A percentile compares a stretch with the other conserved stretches of the same genome.
phyloP scores from a whole-genome alignment of 208 protist species.

The Leishmania turanica region DNA sequence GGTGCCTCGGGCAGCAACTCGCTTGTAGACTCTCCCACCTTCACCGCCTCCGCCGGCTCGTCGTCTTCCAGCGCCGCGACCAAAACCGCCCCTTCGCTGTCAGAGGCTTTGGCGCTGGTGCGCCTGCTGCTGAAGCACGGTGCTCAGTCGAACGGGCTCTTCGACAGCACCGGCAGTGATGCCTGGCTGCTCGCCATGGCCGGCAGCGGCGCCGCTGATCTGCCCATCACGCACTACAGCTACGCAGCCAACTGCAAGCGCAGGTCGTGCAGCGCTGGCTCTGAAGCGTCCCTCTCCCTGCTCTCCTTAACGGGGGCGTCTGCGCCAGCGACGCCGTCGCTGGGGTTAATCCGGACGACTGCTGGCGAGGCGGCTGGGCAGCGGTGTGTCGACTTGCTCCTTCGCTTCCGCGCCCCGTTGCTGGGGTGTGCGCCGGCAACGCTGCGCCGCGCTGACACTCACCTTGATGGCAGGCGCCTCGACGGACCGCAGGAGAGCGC shows the following conservation, averaged over 20 bases:
- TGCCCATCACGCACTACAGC: conserved; percentile 4
- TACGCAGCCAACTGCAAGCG: background rate
- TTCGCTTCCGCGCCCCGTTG: conserved; percentile 21
- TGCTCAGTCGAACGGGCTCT: conserved; percentile 57
- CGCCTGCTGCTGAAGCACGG: conserved; percentile 53
- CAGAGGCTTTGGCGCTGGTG: conserved; percentile 25
- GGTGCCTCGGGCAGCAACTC: background rate
- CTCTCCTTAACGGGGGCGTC: background rate
- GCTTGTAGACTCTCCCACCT: background rate
- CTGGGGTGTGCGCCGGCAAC: conserved; percentile 10
- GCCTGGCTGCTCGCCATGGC: conserved; percentile 72
- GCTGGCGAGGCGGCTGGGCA: conserved; percentile 13
- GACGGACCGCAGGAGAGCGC: background rate
- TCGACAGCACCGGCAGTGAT: conserved; percentile 66
- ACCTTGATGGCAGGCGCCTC: background rate
- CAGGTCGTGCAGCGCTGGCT: background rate
- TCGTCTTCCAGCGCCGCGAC: background rate
- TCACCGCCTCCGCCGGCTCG: background rate
- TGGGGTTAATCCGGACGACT: background rate
- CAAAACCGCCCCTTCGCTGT: background rate
- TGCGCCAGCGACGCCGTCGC: background rate
- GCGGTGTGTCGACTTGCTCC: conserved; percentile 19
- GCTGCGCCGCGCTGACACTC: background rate
- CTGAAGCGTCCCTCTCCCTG: background rate
- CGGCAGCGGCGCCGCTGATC: conserved; percentile 11